Conservation (phyloP, 768 basidiomycete species). For the Mycena belliarum region DNA sequence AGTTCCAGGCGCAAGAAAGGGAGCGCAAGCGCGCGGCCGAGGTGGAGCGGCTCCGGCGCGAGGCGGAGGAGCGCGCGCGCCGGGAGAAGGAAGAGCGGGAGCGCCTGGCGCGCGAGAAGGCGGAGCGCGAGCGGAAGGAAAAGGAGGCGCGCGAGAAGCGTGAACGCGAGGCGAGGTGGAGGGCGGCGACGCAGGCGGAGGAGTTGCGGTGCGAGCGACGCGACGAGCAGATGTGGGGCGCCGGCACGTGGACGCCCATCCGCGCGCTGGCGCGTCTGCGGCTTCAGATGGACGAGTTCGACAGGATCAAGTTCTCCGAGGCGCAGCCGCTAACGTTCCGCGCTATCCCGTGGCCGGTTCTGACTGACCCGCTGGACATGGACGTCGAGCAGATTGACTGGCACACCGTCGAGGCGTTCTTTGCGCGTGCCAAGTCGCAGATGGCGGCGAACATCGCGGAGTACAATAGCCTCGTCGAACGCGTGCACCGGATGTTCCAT, state of each 20-base stretch:
- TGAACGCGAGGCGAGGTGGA: conserved; percentile 5
- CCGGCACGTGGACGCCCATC: conserved; percentile 3
- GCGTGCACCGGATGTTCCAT: conserved; percentile 56
- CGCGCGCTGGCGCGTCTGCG: conserved; percentile 13
- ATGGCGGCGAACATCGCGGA: conserved; percentile 35
- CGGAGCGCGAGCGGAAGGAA: conserved; percentile 12
- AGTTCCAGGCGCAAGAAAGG: conserved; percentile 9
- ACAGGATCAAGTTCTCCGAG: conserved; percentile 26
- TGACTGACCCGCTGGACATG: conserved; percentile 25
- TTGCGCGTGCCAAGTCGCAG: conserved; percentile 35
- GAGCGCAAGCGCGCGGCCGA: neutral
- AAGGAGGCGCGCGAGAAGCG: neutral
- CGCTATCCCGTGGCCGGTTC: conserved; percentile 24
- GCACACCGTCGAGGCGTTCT: conserved; percentile 57
- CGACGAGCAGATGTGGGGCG: neutral
- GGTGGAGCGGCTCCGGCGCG: conserved; percentile 1
- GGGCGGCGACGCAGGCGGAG: conserved; percentile 1
- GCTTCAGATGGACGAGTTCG: conserved; percentile 22
- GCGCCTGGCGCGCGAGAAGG: conserved; percentile 2
- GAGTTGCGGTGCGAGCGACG: conserved; percentile 6
- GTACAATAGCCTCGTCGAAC: conserved; percentile 51
- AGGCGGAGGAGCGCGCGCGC: conserved; percentile 7
- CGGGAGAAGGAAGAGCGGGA: conserved; percentile 6
- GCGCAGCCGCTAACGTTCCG: conserved; percentile 20
- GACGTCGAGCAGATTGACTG: conserved; percentile 52